These are phyloP conservation scores for Penicillium sp. DNA, from an alignment of 2,329 filamentous ascomycete genomes.

Conservation along the genomic window DNA sequence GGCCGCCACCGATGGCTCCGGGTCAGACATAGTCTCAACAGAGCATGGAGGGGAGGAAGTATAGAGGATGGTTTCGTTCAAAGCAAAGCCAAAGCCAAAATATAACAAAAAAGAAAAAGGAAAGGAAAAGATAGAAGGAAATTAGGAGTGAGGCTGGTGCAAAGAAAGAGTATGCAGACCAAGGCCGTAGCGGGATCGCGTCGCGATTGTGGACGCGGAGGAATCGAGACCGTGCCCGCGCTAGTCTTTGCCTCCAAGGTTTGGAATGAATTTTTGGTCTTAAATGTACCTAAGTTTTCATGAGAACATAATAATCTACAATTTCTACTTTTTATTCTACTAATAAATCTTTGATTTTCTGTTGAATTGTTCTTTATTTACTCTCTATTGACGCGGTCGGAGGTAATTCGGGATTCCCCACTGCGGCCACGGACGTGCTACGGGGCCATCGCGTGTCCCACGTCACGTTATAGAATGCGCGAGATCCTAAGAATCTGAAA, in stretches of 20 bases:
- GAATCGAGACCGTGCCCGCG: slow-evolving; percentile 27
- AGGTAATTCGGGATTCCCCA: slow-evolving; percentile 19
- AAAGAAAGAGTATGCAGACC: slow-evolving; percentile 25
- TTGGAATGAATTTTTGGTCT: not conserved
- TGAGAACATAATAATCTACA: not conserved
- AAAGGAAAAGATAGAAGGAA: slow-evolving; percentile 7
- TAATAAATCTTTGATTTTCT: not conserved
- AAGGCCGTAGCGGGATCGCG: slow-evolving; percentile 27
- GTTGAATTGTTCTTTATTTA: not conserved
- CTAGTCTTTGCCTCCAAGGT: slow-evolving; percentile 17
- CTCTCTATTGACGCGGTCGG: slow-evolving; percentile 9
- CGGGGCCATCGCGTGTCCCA: slow-evolving; percentile 22
- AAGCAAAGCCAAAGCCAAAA: not conserved
- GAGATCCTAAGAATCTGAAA: slow-evolving; percentile 12
- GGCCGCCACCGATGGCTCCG: slow-evolving; percentile 31
- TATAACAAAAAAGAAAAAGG: not conserved
- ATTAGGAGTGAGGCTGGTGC: slow-evolving; percentile 19
- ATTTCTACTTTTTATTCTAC: not conserved
- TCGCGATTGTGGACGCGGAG: slow-evolving; percentile 37
- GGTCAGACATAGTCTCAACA: slow-evolving; percentile 35
- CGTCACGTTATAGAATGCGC: slow-evolving; percentile 16
- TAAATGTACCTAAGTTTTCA: slow-evolving; percentile 15
- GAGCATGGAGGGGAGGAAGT: slow-evolving; percentile 13
- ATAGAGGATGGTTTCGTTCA: slow-evolving; percentile 4
- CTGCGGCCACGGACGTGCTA: slow-evolving; percentile 12